Evolutionary conservation across 371 early-diverging fungal species (phyloP), one percentile per base, ranked within the genome.

Genomic region (Saksenaea oblongispora): DNA sequence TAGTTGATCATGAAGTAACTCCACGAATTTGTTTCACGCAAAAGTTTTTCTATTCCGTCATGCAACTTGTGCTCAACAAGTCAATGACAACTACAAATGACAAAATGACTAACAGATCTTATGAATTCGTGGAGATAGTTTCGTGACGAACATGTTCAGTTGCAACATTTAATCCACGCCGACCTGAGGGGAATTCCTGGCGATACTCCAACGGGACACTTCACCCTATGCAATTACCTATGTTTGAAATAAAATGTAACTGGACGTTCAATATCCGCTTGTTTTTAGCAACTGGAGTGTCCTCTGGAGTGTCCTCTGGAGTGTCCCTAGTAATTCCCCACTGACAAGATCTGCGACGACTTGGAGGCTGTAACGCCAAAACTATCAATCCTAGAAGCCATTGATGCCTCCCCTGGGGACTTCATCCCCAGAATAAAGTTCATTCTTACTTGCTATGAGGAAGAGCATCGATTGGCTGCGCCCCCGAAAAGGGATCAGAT

Each of bases 41-140:
- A 34, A 44, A 59, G 34, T 59, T 31, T 34, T 59, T 59, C 31
- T 59, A 59, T 51, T 22, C 59, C 27, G 31, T 59, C 11, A 59
- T 44, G 59, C 59, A 44, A 24, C 22, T 44, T 44, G 59, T 59
- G 34, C 47, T 59, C 26, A 17, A 10, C 28, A 22, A 44, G 4
- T 34, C 27, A 59, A 44, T 59, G 41, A 59, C 59, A 14, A 59
- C 59, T 5, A 47, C 59, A 2, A 59, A 59, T n/a, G 26, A 34
- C 31, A 31, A 59, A 34, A 51, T 47, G 24, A n/a, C 44, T 44
- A 5, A 11, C 2, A n/a, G 39, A 39, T 11, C 39, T 39, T 11
- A n/a, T 5, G 11, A 39, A 11, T 11, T 3, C 39, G 3, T 39
- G 11, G 39, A 11, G 11, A 11, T 3, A 2, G 39, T 39, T 39